Base-by-base conservation (phyloP, 331 rosid genomes). In the Pyracantha coccinea region DNA sequence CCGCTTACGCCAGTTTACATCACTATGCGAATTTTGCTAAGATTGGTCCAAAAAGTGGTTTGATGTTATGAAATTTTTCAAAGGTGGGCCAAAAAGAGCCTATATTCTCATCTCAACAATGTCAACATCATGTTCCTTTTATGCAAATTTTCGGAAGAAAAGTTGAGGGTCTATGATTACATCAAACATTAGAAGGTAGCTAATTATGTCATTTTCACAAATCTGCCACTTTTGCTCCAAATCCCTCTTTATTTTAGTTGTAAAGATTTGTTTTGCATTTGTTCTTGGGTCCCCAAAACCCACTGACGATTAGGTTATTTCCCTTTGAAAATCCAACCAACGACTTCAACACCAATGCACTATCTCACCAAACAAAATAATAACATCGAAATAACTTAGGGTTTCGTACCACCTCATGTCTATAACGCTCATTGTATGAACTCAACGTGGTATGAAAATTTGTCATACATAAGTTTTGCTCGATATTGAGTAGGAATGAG, bases 21-120 rank as follows among this genome's bases (percentile, higher is more conserved):
- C 63, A 54, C 3, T 12, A 13, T 15, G 63, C 20, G 27, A 44
- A 50, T 28, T 21, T 16, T 35, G 44, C 29, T 14, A n/a, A 17
- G 29, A 47, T 35, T 52, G 38, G 58, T 77, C 66, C 23, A 31
- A 59, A 82, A 82, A 69, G 80, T 72, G 61, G 64, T 31, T 68
- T 55, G 13, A 66, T 61, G 78, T 68, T 64, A 5, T 29, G 68
- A 25, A 69, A 14, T 24, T 53, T 50, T 71, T 21, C 66, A 77
- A 41, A 52, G 66, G 82, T 67, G 38, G 82, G 79, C 17, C 84
- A 76, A 16, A 52, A 15, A 66, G 55, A 27, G 14, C 61, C 13
- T 10, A 35, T 14, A 72, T 58, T 72, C 76, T 7, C 29, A 16
- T 33, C 33, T 35, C 68, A 33, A 19, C 20, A 68, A 60, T 33